Conservation (phyloP, 176 grass and related monocot species). For the Oryza glumipatula region DNA sequence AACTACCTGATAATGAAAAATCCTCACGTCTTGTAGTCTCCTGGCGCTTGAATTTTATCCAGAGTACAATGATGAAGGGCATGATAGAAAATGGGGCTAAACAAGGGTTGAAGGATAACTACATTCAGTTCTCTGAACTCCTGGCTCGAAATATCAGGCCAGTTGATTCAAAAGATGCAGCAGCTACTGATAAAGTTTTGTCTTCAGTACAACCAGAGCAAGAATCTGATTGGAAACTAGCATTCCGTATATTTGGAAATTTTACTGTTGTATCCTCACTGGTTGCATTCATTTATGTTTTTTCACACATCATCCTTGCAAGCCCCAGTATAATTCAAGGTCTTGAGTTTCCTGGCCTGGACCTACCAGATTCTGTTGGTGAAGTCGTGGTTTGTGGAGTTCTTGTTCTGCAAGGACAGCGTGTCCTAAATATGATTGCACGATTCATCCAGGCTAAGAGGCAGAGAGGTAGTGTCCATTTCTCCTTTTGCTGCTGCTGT, state of each 20-base stretch:
- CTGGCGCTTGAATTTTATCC: slow-evolving; percentile 81
- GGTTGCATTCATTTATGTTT: slow-evolving; percentile 68
- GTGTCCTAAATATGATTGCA: slow-evolving; percentile 76
- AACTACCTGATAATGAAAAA: slow-evolving; percentile 55
- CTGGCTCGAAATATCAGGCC: slow-evolving; percentile 60
- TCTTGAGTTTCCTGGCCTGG: slow-evolving; percentile 87
- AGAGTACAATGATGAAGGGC: slow-evolving; percentile 98
- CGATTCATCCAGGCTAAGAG: slow-evolving; percentile 76
- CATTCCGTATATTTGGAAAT: slow-evolving; percentile 83
- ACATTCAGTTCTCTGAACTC: slow-evolving; percentile 68
- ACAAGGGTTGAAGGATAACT: slow-evolving; percentile 90
- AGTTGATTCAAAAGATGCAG: slow-evolving; percentile 65
- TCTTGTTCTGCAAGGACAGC: slow-evolving; percentile 88
- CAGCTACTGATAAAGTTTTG: slow-evolving; percentile 58
- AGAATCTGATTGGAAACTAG: slow-evolving; percentile 78
- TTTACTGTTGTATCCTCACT: slow-evolving; percentile 72
- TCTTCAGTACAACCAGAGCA: slow-evolving; percentile 66
- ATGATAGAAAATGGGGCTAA: slow-evolving; percentile 89
- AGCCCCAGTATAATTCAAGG: slow-evolving; percentile 75
- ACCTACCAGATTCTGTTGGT: slow-evolving; percentile 87
- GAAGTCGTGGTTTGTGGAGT: slow-evolving; percentile 88
- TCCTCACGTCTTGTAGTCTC: slow-evolving; percentile 72
- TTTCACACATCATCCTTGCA: slow-evolving; percentile 75
- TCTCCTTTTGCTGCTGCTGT: slow-evolving; percentile 28
- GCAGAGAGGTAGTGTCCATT: slow-evolving; percentile 66